phyloP scores from a whole-genome alignment of 805 yeast species.

The Zygotorulaspora danielsina region DNA sequence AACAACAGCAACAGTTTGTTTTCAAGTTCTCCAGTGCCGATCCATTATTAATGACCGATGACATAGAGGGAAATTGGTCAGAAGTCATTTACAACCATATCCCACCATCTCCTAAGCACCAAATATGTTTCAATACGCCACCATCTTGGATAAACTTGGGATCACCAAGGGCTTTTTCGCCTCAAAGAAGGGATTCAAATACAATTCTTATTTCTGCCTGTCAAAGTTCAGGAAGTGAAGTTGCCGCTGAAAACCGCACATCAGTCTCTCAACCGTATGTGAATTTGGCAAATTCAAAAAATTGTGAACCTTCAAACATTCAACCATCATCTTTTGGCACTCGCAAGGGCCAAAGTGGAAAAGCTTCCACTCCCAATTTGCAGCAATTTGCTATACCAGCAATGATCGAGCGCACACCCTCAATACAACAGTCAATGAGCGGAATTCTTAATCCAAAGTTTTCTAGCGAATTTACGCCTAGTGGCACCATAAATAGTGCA shows the following conservation, averaged over 20 bases:
- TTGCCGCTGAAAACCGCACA: slow-evolving; percentile 5
- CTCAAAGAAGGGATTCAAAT: slow-evolving; percentile 15
- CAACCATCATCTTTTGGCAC: background rate
- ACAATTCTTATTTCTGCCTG: slow-evolving; percentile 9
- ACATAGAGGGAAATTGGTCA: slow-evolving; percentile 24
- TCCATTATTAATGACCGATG: slow-evolving; percentile 32
- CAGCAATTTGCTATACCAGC: slow-evolving; percentile 15
- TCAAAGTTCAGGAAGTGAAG: slow-evolving; percentile 2
- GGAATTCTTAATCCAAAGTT: slow-evolving; percentile 26
- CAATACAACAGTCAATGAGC: slow-evolving; percentile 34
- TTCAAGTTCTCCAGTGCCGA: slow-evolving; percentile 33
- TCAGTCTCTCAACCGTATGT: slow-evolving; percentile 1
- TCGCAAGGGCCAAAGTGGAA: slow-evolving; percentile 6
- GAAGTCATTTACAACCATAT: slow-evolving; percentile 21
- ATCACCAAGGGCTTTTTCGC: slow-evolving; percentile 25
- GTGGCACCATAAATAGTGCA: background rate
- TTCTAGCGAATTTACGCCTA: slow-evolving; percentile 15
- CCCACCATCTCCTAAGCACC: slow-evolving; percentile 21
- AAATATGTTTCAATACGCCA: slow-evolving; percentile 27
- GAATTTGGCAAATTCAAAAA: slow-evolving; percentile 4
- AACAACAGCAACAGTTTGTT: slow-evolving; percentile 25
- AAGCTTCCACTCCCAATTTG: slow-evolving; percentile 19
- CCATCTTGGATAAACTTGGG: slow-evolving; percentile 31
- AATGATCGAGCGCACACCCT: slow-evolving; percentile 32
- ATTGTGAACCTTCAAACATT: background rate